Evolutionary conservation across 371 early-diverging fungal genomes (phyloP), one percentile per base, ranked within the genome.

Genomic region (Rhizomucor miehei): DNA sequence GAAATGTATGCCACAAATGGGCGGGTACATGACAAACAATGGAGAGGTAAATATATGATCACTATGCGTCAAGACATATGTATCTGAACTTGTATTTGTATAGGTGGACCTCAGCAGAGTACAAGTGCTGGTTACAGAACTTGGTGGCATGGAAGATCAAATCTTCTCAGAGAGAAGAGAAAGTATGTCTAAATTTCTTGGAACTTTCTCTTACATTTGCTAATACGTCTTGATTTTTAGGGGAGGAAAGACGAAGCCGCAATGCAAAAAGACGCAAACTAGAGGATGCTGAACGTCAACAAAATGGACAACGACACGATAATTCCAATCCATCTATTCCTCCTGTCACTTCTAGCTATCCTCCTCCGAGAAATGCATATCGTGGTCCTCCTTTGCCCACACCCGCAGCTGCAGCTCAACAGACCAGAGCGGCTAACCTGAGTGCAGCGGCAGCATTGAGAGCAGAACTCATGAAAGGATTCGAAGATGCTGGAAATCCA

Each of bases 11-110:
- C 81, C 84, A 3, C 57, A 66, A 19, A 85, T 86, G 79, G 93
- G 92, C 41, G 91, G 91, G 0, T 98, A 89, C 70, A 78, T 98
- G 52, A 97, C 95, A 2, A 69, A 89, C 43, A 80, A 84, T 55
- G 98, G 99, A 8, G 82, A 86, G 21, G 80, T 71, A 58, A 52
- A 56, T 56, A 14, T 14, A 34, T 48, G 39, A 44, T 2, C 16
- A 29, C 29, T 29, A 8, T 29, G 3, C 29, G 4, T 19, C 40
- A 38, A 36, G 46, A 24, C n/a, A 17, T 24, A 20, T 19, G 9
- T 21, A 17, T 19, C 17, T 8, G 4, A 39, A 20, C 9, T 4
- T 24, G 6, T 53, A 36, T n/a, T 39, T 40, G 25, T 20, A 60
- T 29, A 67, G 56, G 85, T 95, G 12, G 84, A 96, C 55, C 60